Conservation (phyloP, 495 filamentous ascomycete genomes). For the Durotheca rogersii region DNA sequence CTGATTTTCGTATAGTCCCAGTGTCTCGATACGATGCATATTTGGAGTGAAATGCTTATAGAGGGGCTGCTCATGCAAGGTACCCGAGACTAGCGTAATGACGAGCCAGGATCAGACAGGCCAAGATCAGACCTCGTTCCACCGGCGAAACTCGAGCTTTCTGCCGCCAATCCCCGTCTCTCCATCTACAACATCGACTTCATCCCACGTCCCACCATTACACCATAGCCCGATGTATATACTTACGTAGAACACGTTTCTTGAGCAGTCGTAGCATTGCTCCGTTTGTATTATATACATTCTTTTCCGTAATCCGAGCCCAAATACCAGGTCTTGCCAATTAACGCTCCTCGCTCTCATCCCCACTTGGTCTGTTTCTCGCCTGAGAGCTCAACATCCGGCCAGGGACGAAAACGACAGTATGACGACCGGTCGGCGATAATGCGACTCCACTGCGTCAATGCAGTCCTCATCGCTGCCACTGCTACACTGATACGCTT, state of each 20-base stretch:
- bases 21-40: neutral
- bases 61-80: slow-evolving; percentile 20
- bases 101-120: neutral
- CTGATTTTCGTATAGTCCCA: neutral
- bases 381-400: neutral
- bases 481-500: neutral
- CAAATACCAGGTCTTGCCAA: no score
- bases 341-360: no score
- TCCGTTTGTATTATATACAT: no score
- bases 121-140: no score
- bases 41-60: neutral
- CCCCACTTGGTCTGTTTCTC: no score
- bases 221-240: no score
- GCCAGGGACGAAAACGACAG: slow-evolving; percentile 11
- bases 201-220: neutral
- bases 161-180: no score
- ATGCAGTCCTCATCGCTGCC: slow-evolving; percentile 20
- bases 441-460: slow-evolving; percentile 21
- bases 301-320: no score
- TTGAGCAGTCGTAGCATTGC: no score
- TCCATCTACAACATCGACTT: neutral
- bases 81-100: slow-evolving; percentile 20
- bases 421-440: slow-evolving; percentile 8
- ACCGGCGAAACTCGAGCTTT: no score
- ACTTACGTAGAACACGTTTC: no score